phyloP scores from a whole-genome alignment of 441 rosid genomes.

The Erodium chrysanthum region DNA sequence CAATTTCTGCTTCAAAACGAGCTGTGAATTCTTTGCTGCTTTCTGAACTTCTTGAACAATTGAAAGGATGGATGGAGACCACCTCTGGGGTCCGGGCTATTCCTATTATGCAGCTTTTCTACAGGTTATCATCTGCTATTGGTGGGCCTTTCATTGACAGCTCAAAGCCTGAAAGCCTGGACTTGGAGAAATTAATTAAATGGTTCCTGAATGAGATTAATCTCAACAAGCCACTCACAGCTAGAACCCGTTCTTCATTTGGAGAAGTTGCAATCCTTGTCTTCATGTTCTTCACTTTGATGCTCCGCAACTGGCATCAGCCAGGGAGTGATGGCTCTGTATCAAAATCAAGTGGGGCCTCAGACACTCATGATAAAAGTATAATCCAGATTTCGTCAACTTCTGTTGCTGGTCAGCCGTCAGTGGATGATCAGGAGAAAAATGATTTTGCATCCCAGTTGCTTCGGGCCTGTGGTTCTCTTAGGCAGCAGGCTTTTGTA shows the following conservation, averaged over 20 bases:
- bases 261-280: conserved; percentile 94
- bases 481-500: conserved; percentile 82
- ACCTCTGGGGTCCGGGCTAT: conserved; percentile 86
- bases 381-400: conserved; percentile 32
- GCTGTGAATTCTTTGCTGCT: conserved; percentile 95
- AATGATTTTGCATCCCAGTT: conserved; percentile 82
- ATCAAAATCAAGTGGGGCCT: conserved; percentile 43
- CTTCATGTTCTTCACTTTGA: conserved; percentile 98
- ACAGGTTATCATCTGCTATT: conserved; percentile 92
- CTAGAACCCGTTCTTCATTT: conserved; percentile 61
- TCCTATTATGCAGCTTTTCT: conserved; percentile 96
- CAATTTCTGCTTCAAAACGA: conserved; percentile 92
- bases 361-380: conserved; percentile 60
- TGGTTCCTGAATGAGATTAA: conserved; percentile 94
- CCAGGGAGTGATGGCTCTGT: conserved; percentile 73
- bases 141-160: conserved; percentile 96
- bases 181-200: conserved; percentile 76
- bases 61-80: conserved; percentile 94
- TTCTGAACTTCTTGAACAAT: conserved; percentile 83
- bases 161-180: conserved; percentile 70
- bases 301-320: conserved; percentile 99
- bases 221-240: conserved; percentile 63
- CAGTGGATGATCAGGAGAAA: conserved; percentile 74
- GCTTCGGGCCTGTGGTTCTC: conserved; percentile 71
- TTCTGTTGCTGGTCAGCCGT: conserved; percentile 46